Evolutionary conservation across 2,329 filamentous ascomycete species (phyloP).

Genomic region (Alternaria conjuncta): DNA sequence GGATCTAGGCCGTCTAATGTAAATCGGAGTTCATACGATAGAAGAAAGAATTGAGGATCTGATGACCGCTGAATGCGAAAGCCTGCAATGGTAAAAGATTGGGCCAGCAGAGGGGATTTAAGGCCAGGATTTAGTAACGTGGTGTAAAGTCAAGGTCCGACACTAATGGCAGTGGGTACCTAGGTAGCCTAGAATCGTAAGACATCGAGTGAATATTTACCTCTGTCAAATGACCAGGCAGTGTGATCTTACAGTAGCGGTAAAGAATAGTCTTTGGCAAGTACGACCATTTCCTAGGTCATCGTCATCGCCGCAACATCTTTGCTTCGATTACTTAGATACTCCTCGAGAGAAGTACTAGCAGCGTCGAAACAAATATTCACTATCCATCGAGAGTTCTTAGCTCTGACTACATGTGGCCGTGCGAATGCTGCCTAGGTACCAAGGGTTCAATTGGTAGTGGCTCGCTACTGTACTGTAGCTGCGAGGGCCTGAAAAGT

Average conservation of each 20-base stretch:
- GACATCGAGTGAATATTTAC: not conserved
- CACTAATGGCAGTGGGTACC: not conserved
- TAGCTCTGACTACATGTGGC: not conserved
- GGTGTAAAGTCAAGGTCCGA: not conserved
- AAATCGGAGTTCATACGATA: not conserved
- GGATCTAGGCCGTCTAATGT: not conserved
- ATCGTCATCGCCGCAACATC: not conserved
- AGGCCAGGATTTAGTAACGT: not conserved
- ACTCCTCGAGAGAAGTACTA: not conserved
- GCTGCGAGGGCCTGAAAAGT: not conserved
- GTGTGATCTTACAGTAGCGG: not conserved
- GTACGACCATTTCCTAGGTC: not conserved
- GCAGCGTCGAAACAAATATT: not conserved
- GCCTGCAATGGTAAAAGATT: not conserved
- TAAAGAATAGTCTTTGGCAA: not conserved
- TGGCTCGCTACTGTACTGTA: not conserved
- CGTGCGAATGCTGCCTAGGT: not conserved
- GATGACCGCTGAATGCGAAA: not conserved
- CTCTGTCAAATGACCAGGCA: not conserved
- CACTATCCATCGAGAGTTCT: not conserved
- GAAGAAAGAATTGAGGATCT: not conserved
- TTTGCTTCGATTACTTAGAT: not conserved
- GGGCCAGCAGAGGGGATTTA: not conserved
- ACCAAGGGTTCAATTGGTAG: not conserved
- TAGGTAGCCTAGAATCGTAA: not conserved